Conservation (phyloP, 331 rosid species). For the Telfairia occidentalis region DNA sequence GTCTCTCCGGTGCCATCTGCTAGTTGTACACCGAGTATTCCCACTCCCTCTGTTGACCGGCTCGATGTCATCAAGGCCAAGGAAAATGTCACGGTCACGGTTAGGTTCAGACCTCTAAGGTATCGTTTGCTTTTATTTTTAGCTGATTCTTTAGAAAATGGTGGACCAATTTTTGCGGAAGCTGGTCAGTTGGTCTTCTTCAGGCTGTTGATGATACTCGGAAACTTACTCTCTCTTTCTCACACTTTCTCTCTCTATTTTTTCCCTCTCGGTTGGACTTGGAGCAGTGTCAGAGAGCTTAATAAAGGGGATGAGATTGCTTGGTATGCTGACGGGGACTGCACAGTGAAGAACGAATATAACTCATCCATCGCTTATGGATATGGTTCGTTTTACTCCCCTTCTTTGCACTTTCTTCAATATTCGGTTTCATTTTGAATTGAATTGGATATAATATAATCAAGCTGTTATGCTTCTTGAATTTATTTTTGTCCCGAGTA, state of each 20-base stretch:
- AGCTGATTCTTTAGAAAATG: background rate
- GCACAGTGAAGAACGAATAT: slow-evolving; percentile 51
- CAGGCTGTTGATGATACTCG: background rate
- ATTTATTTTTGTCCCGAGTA: background rate
- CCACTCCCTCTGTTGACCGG: slow-evolving; percentile 21
- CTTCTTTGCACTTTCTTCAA: background rate
- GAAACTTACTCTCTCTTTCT: background rate
- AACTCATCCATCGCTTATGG: slow-evolving; percentile 59
- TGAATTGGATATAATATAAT: background rate
- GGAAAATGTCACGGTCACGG: slow-evolving; percentile 82
- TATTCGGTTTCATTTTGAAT: background rate
- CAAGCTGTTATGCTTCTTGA: background rate
- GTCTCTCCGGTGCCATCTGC: slow-evolving; percentile 30
- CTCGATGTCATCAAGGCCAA: slow-evolving; percentile 44
- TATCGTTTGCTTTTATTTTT: slow-evolving; percentile 10
- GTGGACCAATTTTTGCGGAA: background rate
- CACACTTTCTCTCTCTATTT: background rate
- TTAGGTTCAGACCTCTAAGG: slow-evolving; percentile 87
- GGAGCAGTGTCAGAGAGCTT: slow-evolving; percentile 58
- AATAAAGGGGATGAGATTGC: slow-evolving; percentile 77
- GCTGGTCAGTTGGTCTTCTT: background rate
- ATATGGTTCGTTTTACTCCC: slow-evolving; percentile 39
- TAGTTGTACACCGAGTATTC: slow-evolving; percentile 17
- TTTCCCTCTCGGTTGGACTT: background rate
- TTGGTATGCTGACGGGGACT: slow-evolving; percentile 83